phyloP scores from a whole-genome alignment of 1,284 basidiomycete genomes.

The Coniferiporia weirii region DNA sequence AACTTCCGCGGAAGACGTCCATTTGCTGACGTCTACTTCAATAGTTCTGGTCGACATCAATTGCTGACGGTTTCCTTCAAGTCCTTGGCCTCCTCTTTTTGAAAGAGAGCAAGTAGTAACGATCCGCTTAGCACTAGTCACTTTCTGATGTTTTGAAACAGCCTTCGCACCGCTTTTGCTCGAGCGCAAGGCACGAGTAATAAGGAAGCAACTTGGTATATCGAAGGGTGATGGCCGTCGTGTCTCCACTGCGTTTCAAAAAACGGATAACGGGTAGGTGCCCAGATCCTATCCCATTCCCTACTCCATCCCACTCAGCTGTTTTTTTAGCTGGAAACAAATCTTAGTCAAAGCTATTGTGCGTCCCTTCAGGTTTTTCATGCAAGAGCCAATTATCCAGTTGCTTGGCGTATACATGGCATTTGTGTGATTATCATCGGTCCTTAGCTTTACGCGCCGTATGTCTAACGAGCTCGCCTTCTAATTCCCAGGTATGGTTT shows the following conservation, averaged over 20 bases:
- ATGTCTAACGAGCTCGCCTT: too few species aligned
- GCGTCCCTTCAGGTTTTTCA: conserved; percentile 42
- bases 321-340: conserved; percentile 28
- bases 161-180: conserved; percentile 45
- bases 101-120: conserved; percentile 38
- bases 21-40: conserved; percentile 27
- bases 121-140: background rate
- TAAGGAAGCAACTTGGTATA: conserved; percentile 34
- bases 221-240: background rate
- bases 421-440: too few species aligned
- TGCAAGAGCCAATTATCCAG: conserved; percentile 41
- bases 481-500: conserved; percentile 31
- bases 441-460: too few species aligned
- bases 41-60: conserved; percentile 38
- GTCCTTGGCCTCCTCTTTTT: conserved; percentile 39
- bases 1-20: conserved; percentile 30
- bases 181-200: conserved; percentile 34
- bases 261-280: conserved; percentile 20
- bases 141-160: conserved; percentile 15
- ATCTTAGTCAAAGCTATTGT: conserved; percentile 35
- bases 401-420: conserved; percentile 44
- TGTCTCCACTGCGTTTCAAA: conserved; percentile 28
- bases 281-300: background rate
- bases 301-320: background rate
- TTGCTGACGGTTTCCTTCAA: conserved; percentile 34